Base-by-base conservation (phyloP, 148 eudicot species). In the Rhododendron mucronatum region DNA sequence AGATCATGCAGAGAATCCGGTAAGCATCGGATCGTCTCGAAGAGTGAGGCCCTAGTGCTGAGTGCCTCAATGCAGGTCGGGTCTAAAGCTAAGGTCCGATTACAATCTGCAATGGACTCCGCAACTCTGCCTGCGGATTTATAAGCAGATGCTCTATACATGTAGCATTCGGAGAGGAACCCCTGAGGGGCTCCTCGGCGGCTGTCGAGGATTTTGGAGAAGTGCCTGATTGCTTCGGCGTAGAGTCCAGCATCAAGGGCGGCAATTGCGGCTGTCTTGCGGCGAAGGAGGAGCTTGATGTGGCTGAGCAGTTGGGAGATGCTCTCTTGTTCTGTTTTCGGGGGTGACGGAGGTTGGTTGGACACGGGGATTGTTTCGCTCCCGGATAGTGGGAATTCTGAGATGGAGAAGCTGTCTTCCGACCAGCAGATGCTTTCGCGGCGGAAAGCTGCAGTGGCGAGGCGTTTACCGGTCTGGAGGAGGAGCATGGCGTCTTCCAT, bases 401-500 rank as follows among this genome's bases (percentile, higher is more conserved):
- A 80, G 75, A 93, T 90, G 63, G 97, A 90, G 90, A 97, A 93
- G 88, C 93, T 93, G 91, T 97, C 99, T 14, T 97, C 99, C 0
- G 98, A 89, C 90, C 89, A 92, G 82, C 95, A 92, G 53, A 92
- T 93, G 93, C 98, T 95, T 33, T 95, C 94, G 15, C 96, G 96
- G 74, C 99, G 99, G 84, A 92, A 95, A 0, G 98, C 99, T 3
- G 93, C 99, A 1, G 96, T 84, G 55, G 99, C 98, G 10, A 97
- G 91, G 78, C 98, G 99, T 87, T 95, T 97, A 1, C 98, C 98
- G 85, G 96, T 96, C 86, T 95, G 99, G 73, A 97, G 95, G 82
- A 97, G 96, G 14, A 92, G 93, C 94, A 95, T 87, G 21, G 99
- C 99, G 81, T 95, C 99, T 86, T 97, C 98, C 99, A 97, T 97